These are phyloP conservation scores for Elaeagnus macrophylla DNA, from an alignment of 306 rosid genomes.

Conservation along the genomic window DNA sequence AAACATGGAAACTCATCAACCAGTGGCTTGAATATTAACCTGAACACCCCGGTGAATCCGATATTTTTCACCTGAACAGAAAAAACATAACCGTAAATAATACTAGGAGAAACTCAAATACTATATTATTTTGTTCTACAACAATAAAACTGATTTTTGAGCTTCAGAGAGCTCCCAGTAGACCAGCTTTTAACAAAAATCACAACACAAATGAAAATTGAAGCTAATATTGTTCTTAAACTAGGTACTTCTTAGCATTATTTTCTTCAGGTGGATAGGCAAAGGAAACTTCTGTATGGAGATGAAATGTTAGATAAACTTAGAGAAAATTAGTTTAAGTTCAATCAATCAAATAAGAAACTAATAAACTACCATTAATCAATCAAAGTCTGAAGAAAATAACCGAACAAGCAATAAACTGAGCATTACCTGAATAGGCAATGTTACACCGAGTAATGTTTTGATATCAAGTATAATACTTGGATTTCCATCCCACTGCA, in stretches of 20 bases:
- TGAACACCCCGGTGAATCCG: conserved; percentile 92
- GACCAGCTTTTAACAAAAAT: background rate
- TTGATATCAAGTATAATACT: conserved; percentile 79
- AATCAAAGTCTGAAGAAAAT: background rate
- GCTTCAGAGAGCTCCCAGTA: background rate
- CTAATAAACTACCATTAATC: background rate
- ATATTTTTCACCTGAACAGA: conserved; percentile 70
- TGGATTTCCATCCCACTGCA: conserved; percentile 99
- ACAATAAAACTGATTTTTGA: background rate
- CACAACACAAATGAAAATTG: background rate
- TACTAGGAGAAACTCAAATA: background rate
- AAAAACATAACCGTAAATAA: conserved; percentile 14
- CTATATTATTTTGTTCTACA: background rate
- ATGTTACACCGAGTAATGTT: conserved; percentile 67
- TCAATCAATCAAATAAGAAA: background rate
- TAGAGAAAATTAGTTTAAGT: background rate
- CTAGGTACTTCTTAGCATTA: background rate
- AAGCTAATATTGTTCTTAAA: background rate
- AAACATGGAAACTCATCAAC: conserved; percentile 89
- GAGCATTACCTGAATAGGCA: conserved; percentile 78
- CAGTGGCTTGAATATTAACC: conserved; percentile 88
- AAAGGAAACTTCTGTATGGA: background rate
- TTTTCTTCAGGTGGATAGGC: background rate
- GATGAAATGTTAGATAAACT: background rate
- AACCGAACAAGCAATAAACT: conserved; percentile 2